phyloP scores from a whole-genome alignment of 2,329 filamentous ascomycete genomes.

The Xenoacremonium recifei region DNA sequence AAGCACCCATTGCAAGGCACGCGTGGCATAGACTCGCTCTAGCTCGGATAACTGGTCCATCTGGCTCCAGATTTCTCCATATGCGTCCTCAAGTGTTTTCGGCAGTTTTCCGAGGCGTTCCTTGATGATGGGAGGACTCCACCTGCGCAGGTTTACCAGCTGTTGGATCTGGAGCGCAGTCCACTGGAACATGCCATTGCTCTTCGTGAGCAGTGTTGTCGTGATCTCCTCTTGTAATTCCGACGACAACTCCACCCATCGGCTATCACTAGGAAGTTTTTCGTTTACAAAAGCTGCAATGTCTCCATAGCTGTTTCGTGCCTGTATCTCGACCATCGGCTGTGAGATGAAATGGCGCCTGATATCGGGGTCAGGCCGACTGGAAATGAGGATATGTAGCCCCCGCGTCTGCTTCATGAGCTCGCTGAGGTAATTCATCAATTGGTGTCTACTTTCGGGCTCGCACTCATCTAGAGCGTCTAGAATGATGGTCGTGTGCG shows the following conservation, averaged over 20 bases:
- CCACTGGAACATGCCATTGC: neutral
- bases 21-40: neutral
- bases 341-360: neutral
- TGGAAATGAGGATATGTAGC: neutral
- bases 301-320: neutral
- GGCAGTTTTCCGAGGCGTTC: neutral
- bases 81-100: neutral
- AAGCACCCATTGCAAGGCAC: neutral
- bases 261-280: neutral
- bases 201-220: neutral
- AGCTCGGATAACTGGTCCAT: neutral
- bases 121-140: neutral
- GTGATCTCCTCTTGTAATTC: neutral
- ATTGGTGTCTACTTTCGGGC: neutral
- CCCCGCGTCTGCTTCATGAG: neutral
- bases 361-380: neutral
- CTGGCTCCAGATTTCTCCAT: neutral
- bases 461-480: neutral
- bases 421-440: neutral
- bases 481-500: neutral
- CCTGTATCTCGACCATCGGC: neutral
- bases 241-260: neutral
- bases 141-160: neutral
- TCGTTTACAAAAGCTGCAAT: neutral
- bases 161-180: neutral